Base-by-base conservation (phyloP, 2,329 filamentous ascomycete species). In the Ophiosphaerella korrae region DNA sequence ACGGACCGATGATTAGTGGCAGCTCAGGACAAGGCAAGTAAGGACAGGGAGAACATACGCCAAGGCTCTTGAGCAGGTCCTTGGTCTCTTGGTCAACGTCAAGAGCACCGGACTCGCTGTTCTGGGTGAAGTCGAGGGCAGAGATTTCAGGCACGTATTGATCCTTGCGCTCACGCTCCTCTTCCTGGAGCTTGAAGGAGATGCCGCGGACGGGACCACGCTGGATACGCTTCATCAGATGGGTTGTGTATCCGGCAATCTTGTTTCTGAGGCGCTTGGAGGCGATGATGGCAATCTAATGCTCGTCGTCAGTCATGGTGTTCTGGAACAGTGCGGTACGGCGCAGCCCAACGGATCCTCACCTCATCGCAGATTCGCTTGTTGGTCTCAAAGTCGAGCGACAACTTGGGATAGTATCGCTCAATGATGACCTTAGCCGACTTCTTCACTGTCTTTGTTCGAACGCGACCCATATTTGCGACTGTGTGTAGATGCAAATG, bases 121-220 rank as follows among this genome's bases (percentile, higher is more conserved):
- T 91, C 85, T 96, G 91, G 75, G 88, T 87, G 84, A 97, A 96
- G 86, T 99, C 94, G 77, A 99, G 89, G 76, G 94, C 94, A 57
- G 95, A 99, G 72, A 99, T 85, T 83, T 99, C 94, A 75, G 94
- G 94, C 66, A 99, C 94, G 84, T 97, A 99, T 85, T 99, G 94
- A 85, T 99, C 94, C 90, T 99, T 99, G 79, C 94, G 89, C 84
- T 99, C 94, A 86, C 94, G 91, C 88, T 99, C 94, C 85, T 99
- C 94, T 85, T 99, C 94, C 84, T 99, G 94, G 58, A 99, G 90
- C 88, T 99, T 99, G 92, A 99, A 99, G 81, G 95, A 99, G 83
- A 99, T 99, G 85, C 94, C 94, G 74, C 94, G 95, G 81, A 99
- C 94, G 66, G 94, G 94, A 66, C 94, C 94, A 79, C 94, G 92